These are phyloP conservation scores for Phialophora verrucosa DNA, from an alignment of 2,329 filamentous ascomycete species.

Conservation along the genomic window DNA sequence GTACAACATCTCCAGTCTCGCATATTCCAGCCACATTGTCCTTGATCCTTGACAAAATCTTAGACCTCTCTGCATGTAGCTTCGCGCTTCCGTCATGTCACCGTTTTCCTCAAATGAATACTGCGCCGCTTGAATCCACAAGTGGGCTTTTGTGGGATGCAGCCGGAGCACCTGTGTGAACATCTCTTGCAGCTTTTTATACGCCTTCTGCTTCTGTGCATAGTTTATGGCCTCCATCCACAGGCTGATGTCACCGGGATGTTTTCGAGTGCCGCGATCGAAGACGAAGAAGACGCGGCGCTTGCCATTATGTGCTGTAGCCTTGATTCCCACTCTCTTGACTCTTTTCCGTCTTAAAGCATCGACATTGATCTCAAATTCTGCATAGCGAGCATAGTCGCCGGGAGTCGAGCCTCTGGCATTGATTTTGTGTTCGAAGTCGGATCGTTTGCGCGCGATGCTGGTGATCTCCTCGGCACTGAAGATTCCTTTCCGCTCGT, in stretches of 20 bases:
- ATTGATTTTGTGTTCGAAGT: conserved; percentile 90
- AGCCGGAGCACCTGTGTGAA: conserved; percentile 75
- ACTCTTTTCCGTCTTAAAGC: conserved; percentile 80
- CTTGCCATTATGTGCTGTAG: conserved; percentile 73
- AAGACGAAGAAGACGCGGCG: conserved; percentile 87
- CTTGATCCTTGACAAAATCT: conserved; percentile 81
- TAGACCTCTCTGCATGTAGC: conserved; percentile 86
- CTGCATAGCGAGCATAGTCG: conserved; percentile 85
- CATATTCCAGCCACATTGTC: conserved; percentile 86
- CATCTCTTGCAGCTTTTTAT: conserved; percentile 65
- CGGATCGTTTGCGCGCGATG: conserved; percentile 87
- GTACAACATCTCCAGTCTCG: conserved; percentile 90
- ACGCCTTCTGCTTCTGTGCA: conserved; percentile 69
- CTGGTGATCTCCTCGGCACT: conserved; percentile 84
- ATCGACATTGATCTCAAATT: conserved; percentile 72
- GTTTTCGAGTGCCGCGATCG: conserved; percentile 82
- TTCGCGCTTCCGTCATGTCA: conserved; percentile 84
- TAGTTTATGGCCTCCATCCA: conserved; percentile 93
- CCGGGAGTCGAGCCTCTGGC: conserved; percentile 75
- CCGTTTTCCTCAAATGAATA: conserved; percentile 77
- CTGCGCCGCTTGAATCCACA: conserved; percentile 86
- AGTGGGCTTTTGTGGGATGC: conserved; percentile 78
- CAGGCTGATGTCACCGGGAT: conserved; percentile 77
- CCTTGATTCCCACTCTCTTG: conserved; percentile 77
- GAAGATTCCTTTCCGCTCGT: conserved; percentile 91